Conservation (phyloP, 2,329 filamentous ascomycete species). For the Blumeriella jaapii region DNA sequence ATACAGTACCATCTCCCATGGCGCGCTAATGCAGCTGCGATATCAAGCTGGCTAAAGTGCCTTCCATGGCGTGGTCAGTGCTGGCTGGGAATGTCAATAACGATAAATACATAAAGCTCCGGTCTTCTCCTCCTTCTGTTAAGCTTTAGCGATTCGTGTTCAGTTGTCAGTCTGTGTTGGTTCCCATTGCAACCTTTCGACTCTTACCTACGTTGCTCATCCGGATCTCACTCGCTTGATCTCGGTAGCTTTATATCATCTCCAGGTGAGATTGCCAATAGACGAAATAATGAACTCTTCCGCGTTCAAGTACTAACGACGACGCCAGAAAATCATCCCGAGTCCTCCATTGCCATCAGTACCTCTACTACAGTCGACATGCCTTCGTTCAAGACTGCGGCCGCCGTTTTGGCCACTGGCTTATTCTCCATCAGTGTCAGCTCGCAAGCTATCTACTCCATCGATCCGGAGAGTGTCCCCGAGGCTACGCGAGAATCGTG, state of each 20-base stretch:
- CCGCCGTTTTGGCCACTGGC: slow-evolving; percentile 37
- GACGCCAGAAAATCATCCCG: no score
- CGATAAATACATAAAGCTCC: not conserved
- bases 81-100: no score
- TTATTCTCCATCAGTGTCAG: slow-evolving; percentile 31
- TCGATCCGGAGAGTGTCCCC: slow-evolving; percentile 51
- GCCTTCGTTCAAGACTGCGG: slow-evolving; percentile 38
- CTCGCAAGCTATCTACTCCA: slow-evolving; percentile 44
- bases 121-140: slow-evolving; percentile 5
- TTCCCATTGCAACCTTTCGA: slow-evolving; percentile 5
- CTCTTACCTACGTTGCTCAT: slow-evolving; percentile 5
- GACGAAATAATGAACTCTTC: no score
- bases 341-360: no score
- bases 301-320: no score
- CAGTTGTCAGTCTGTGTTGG: slow-evolving; percentile 3
- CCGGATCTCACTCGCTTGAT: slow-evolving; percentile 13
- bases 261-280: slow-evolving; percentile 5
- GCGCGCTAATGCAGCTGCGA: slow-evolving; percentile 5
- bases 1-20: no score
- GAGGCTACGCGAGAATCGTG: slow-evolving; percentile 36
- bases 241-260: slow-evolving; percentile 4
- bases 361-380: slow-evolving; percentile 30
- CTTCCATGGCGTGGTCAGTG: no score
- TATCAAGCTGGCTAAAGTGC: no score
- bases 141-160: slow-evolving; percentile 1